A percentile compares a stretch with the other conserved stretches of the same genome.
Evolutionary conservation across 2,329 filamentous ascomycete species (phyloP).

Genomic region (Dactylellina leptospora): DNA sequence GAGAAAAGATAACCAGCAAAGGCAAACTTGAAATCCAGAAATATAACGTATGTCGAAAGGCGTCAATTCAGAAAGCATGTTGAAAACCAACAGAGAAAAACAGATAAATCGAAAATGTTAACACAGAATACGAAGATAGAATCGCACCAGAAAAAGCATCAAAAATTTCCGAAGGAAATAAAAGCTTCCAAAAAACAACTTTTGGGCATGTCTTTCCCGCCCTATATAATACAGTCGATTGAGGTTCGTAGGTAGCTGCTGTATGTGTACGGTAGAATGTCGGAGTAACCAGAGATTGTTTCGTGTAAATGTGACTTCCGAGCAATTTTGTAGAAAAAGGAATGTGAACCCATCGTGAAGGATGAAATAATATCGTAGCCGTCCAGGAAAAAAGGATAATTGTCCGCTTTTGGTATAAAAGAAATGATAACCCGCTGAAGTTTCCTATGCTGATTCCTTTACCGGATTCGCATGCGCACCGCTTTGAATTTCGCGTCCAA

Average conservation of each 20-base stretch:
- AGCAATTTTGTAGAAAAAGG: constrained; percentile 12
- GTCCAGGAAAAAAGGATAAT: not conserved
- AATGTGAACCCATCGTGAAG: not conserved
- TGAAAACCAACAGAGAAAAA: too few relatives aligned
- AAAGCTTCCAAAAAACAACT: constrained; percentile 28
- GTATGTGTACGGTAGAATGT: constrained; percentile 26
- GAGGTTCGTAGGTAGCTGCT: constrained; percentile 7
- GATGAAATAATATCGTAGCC: not conserved
- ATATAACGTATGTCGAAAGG: too few relatives aligned
- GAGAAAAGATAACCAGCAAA: constrained; percentile 5
- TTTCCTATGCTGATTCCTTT: not conserved
- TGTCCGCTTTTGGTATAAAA: not conserved
- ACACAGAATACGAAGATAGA: constrained; percentile 32
- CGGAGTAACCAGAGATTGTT: constrained; percentile 27
- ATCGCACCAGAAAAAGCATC: constrained; percentile 31
- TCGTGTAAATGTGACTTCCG: not conserved
- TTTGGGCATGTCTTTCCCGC: constrained; percentile 32
- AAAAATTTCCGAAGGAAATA: too few relatives aligned
- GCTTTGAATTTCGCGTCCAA: constrained; percentile 52
- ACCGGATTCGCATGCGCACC: constrained; percentile 49
- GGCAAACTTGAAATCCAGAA: constrained; percentile 39
- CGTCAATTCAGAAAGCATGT: too few relatives aligned
- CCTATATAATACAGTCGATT: constrained; percentile 50
- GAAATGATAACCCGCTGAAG: not conserved
- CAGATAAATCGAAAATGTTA: too few relatives aligned